These are phyloP conservation scores for Phytopythium boreale DNA, from an alignment of 352 stramenopile species.

Conservation along the genomic window DNA sequence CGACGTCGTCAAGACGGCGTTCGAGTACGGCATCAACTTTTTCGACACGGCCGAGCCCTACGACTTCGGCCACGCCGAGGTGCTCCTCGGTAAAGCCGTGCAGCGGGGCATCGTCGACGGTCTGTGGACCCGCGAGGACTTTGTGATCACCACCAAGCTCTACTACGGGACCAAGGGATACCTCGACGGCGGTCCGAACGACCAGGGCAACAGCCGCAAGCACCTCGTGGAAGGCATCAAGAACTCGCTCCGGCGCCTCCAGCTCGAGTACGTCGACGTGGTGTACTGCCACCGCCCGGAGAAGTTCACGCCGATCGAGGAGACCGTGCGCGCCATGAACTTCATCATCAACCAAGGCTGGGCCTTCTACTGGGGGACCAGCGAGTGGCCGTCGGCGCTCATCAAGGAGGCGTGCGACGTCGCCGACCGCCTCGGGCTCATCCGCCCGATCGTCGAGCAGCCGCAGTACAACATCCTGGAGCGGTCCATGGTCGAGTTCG, in stretches of 20 bases:
- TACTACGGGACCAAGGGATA: too few relatives aligned
- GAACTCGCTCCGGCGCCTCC: conserved; percentile 2
- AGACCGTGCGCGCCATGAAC: background rate
- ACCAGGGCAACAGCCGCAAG: too few relatives aligned
- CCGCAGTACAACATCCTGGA: background rate
- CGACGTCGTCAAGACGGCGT: background rate
- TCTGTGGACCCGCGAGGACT: too few relatives aligned
- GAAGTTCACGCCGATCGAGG: conserved; percentile 6
- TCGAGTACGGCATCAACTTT: background rate
- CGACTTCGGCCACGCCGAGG: too few relatives aligned
- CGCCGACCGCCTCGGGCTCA: too few relatives aligned
- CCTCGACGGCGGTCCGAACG: too few relatives aligned
- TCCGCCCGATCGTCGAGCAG: background rate
- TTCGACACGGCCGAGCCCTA: background rate
- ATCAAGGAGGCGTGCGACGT: background rate
- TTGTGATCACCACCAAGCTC: too few relatives aligned
- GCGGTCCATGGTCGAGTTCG: too few relatives aligned
- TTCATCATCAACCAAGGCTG: background rate
- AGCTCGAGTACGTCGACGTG: conserved; percentile 30
- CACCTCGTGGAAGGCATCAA: too few relatives aligned
- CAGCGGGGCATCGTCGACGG: too few relatives aligned
- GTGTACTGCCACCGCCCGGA: conserved; percentile 13
- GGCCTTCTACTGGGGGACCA: background rate
- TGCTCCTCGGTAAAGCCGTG: too few relatives aligned
- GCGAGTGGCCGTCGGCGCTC: background rate